These are phyloP conservation scores for Erythrophleum ivorense DNA, from an alignment of 331 rosid species.

Conservation along the genomic window DNA sequence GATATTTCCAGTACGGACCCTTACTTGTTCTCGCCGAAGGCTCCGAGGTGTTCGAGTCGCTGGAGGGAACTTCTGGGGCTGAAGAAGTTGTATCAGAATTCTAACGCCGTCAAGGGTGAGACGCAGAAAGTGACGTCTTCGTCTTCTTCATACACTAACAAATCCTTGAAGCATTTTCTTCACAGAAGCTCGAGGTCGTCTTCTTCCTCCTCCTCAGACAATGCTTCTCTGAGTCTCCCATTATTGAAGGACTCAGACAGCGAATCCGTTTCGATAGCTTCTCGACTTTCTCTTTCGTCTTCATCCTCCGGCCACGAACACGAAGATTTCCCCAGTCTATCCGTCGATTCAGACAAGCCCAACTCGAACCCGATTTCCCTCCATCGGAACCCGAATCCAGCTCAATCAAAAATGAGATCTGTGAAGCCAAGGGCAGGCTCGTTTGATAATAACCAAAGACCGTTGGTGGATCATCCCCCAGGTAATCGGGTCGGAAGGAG, in stretches of 20 bases:
- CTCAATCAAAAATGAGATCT: constrained; percentile 50
- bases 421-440: constrained; percentile 55
- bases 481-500: constrained; percentile 59
- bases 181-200: constrained; percentile 61
- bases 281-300: constrained; percentile 86
- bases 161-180: constrained; percentile 71
- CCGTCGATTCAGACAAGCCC: constrained; percentile 75
- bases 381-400: constrained; percentile 58
- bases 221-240: constrained; percentile 56
- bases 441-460: constrained; percentile 47
- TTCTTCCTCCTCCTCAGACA: constrained; percentile 50
- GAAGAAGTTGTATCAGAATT: constrained; percentile 67
- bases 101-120: constrained; percentile 46
- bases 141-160: constrained; percentile 33
- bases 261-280: constrained; percentile 78
- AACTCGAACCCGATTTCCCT: constrained; percentile 47
- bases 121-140: constrained; percentile 50
- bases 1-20: constrained; percentile 56
- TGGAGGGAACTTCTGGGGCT: constrained; percentile 90
- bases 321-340: constrained; percentile 81
- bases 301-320: constrained; percentile 91
- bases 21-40: constrained; percentile 86
- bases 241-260: constrained; percentile 59
- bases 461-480: constrained; percentile 44
- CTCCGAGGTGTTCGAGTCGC: constrained; percentile 91